Percentiles rank a stretch among this genome's conserved stretches.
Conservation (phyloP, 225 moss, liverwort and hornwort genomes). For the Polytrichum formosum region DNA sequence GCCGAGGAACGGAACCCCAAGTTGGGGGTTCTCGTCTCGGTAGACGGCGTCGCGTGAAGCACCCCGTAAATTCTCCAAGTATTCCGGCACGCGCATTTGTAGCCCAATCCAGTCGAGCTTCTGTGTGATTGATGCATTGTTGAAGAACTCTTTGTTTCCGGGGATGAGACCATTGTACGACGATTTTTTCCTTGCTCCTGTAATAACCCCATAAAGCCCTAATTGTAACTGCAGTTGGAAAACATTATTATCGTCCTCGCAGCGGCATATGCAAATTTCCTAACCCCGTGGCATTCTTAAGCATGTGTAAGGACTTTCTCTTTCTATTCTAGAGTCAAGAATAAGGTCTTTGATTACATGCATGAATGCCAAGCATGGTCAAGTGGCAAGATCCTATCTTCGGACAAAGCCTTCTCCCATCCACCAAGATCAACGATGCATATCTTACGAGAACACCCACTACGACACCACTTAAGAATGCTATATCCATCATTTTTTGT, state of each 20-base stretch:
- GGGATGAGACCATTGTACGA: slow-evolving; percentile 13
- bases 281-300: too few species aligned
- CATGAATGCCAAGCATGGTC: too few species aligned
- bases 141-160: slow-evolving; percentile 28
- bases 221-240: not conserved
- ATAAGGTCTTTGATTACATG: too few species aligned
- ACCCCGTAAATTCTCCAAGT: slow-evolving; percentile 61
- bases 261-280: not conserved
- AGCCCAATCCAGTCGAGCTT: slow-evolving; percentile 48
- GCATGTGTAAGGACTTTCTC: too few species aligned
- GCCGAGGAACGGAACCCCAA: slow-evolving; percentile 29
- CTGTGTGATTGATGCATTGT: slow-evolving; percentile 32
- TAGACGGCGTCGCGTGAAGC: slow-evolving; percentile 45
- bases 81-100: slow-evolving; percentile 57
- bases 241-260: not conserved
- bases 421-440: too few species aligned
- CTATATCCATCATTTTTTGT: too few species aligned
- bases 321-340: too few species aligned
- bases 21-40: slow-evolving; percentile 18
- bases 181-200: slow-evolving; percentile 20
- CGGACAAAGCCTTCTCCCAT: too few species aligned
- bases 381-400: too few species aligned
- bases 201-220: slow-evolving; percentile 2
- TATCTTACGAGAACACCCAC: too few species aligned
- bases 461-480: too few species aligned